A percentile compares a stretch with the other conserved stretches of the same genome.
Evolutionary conservation across 1,284 basidiomycete species (phyloP).

Genomic region (Grifola frondosa): DNA sequence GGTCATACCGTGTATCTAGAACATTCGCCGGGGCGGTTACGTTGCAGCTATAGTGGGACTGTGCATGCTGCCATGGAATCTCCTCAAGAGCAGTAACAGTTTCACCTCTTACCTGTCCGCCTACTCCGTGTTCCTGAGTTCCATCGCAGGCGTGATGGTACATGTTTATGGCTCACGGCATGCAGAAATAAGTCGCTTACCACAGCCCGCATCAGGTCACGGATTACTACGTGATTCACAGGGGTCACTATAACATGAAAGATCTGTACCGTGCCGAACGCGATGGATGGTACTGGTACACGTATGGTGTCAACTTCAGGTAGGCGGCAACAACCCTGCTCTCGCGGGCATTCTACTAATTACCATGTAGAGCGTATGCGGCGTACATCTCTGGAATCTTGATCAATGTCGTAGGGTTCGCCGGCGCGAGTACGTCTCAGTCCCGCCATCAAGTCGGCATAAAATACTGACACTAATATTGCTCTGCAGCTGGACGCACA

Average conservation of each 20-base stretch:
- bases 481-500: slow-evolving; percentile 45
- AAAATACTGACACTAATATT: slow-evolving; percentile 3
- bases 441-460: no score
- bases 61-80: slow-evolving; percentile 79
- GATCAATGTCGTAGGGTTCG: slow-evolving; percentile 79
- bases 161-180: slow-evolving; percentile 4
- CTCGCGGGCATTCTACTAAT: not conserved
- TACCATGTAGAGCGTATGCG: slow-evolving; percentile 54
- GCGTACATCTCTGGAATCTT: slow-evolving; percentile 77
- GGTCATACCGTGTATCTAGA: slow-evolving; percentile 37
- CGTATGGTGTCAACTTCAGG: slow-evolving; percentile 73
- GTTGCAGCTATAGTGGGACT: slow-evolving; percentile 75
- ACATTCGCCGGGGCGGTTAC: slow-evolving; percentile 83
- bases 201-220: slow-evolving; percentile 46
- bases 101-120: slow-evolving; percentile 86
- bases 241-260: slow-evolving; percentile 68
- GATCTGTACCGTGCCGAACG: slow-evolving; percentile 66
- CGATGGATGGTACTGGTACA: slow-evolving; percentile 77
- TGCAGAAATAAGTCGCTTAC: not conserved
- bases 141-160: slow-evolving; percentile 82
- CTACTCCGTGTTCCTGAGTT: slow-evolving; percentile 81
- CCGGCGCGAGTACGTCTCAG: slow-evolving; percentile 53
- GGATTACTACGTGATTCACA: slow-evolving; percentile 79
- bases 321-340: slow-evolving; percentile 25
- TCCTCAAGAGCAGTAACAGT: slow-evolving; percentile 72